Percentiles rank a stretch among this genome's conserved stretches.
phyloP scores from a whole-genome alignment of 2,329 filamentous ascomycete genomes.

The Hymenotorrendiella dingleyae region DNA sequence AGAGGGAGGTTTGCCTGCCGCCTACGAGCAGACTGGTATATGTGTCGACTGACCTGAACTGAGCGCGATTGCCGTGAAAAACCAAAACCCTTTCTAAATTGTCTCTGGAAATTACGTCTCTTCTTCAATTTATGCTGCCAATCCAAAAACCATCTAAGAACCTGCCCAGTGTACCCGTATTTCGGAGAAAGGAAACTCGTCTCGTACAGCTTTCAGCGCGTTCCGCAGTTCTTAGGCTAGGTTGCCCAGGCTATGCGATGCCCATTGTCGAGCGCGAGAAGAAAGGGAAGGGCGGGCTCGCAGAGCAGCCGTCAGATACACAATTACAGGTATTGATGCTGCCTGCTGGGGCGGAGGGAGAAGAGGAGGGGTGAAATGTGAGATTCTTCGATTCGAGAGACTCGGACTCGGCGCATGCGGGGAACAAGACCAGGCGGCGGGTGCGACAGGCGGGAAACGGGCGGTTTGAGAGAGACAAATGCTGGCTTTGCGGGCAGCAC shows the following conservation, averaged over 20 bases:
- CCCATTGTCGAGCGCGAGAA: conserved; percentile 26
- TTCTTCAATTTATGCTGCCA: conserved; percentile 16
- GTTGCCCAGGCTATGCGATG: conserved; percentile 27
- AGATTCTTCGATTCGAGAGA: too few relatives aligned
- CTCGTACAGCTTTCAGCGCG: conserved; percentile 22
- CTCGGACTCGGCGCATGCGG: conserved; percentile 12
- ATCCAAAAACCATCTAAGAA: conserved; percentile 20
- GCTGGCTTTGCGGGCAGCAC: not conserved
- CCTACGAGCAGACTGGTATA: not conserved
- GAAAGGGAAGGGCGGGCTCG: conserved; percentile 18
- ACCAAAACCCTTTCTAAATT: conserved; percentile 15
- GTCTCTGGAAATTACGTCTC: conserved; percentile 6
- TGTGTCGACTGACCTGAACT: conserved; percentile 15
- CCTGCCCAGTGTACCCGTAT: conserved; percentile 14
- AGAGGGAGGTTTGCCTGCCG: not conserved
- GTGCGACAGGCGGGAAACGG: not conserved
- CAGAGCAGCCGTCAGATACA: conserved; percentile 7
- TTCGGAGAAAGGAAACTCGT: conserved; percentile 17
- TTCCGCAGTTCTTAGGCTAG: conserved; percentile 22
- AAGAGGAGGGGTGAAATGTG: conserved; percentile 1
- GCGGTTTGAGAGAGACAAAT: not conserved
- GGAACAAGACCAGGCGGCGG: conserved; percentile 8
- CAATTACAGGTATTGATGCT: not conserved
- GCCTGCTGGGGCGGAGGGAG: not conserved
- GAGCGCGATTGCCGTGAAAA: conserved; percentile 16